Conservation (phyloP, 352 stramenopile genomes). For the Phytophthora constricta region DNA sequence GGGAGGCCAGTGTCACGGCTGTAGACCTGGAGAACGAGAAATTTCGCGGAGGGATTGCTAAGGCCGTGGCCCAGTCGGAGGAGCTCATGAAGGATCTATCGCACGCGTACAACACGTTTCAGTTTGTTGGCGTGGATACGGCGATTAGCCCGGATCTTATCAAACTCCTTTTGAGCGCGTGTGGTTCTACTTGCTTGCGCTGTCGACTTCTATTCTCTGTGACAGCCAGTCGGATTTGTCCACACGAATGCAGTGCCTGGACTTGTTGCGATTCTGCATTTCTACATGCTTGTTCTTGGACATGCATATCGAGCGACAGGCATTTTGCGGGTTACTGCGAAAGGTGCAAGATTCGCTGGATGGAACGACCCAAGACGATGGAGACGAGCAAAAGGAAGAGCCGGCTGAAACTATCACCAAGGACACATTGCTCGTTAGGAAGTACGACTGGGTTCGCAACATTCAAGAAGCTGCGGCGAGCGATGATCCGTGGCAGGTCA, state of each 20-base stretch:
- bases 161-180: conserved; percentile 93
- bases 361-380: conserved; percentile 6
- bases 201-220: conserved; percentile 85
- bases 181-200: conserved; percentile 95
- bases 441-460: conserved; percentile 57
- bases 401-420: conserved; percentile 3
- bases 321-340: conserved; percentile 77
- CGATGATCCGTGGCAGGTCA: conserved; percentile 83
- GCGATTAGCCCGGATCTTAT: conserved; percentile 92
- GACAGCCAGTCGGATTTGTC: conserved; percentile 81
- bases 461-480: conserved; percentile 69
- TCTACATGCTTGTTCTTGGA: conserved; percentile 85
- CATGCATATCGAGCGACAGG: conserved; percentile 77
- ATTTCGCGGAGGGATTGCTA: conserved; percentile 67
- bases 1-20: conserved; percentile 49
- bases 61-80: conserved; percentile 82
- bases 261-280: conserved; percentile 82
- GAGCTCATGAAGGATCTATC: conserved; percentile 88
- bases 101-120: conserved; percentile 86
- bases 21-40: conserved; percentile 81
- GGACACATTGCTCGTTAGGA: conserved; percentile 7
- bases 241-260: conserved; percentile 82
- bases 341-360: conserved; percentile 77
- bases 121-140: conserved; percentile 92
- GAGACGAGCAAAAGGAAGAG: conserved; percentile 21